phyloP scores from a whole-genome alignment of 2,329 filamentous ascomycete genomes.

The Fusarium foetens region DNA sequence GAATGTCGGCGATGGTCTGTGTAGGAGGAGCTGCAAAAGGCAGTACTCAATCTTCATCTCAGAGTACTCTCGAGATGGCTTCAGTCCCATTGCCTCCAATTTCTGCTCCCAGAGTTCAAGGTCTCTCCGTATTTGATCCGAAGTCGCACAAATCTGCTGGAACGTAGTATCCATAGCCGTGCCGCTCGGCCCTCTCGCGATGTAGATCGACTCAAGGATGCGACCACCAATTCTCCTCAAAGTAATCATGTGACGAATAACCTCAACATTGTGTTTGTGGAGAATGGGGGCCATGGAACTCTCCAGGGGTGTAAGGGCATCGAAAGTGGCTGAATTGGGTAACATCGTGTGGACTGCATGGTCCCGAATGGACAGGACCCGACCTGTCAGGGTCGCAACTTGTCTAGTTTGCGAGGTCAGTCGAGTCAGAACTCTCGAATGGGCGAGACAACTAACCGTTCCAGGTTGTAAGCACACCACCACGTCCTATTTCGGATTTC shows the following conservation, averaged over 20 bases:
- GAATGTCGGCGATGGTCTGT: background rate
- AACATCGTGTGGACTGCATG: background rate
- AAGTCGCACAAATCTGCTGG: background rate
- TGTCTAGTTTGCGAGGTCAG: background rate
- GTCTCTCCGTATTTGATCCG: background rate
- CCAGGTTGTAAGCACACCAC: conserved; percentile 9
- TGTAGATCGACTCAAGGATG: conserved; percentile 4
- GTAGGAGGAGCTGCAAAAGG: background rate
- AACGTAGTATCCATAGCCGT: conserved; percentile 9
- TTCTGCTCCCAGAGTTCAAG: conserved; percentile 1
- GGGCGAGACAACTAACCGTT: background rate
- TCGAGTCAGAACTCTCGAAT: background rate
- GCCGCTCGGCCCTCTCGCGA: background rate
- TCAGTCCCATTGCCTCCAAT: background rate
- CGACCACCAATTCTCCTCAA: background rate
- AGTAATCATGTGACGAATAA: background rate
- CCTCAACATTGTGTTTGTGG: background rate
- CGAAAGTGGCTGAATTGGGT: background rate
- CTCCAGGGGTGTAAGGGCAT: background rate
- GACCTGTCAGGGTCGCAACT: background rate
- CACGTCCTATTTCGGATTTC: conserved; percentile 4
- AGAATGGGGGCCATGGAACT: fast-evolving
- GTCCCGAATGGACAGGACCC: background rate
- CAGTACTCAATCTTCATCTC: conserved; percentile 13
- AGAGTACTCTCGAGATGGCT: background rate